Percentiles rank a stretch among this genome's conserved stretches.
These are phyloP conservation scores for Leptomonas pyrrhocoris DNA, from an alignment of 208 protist species.

Conservation along the genomic window DNA sequence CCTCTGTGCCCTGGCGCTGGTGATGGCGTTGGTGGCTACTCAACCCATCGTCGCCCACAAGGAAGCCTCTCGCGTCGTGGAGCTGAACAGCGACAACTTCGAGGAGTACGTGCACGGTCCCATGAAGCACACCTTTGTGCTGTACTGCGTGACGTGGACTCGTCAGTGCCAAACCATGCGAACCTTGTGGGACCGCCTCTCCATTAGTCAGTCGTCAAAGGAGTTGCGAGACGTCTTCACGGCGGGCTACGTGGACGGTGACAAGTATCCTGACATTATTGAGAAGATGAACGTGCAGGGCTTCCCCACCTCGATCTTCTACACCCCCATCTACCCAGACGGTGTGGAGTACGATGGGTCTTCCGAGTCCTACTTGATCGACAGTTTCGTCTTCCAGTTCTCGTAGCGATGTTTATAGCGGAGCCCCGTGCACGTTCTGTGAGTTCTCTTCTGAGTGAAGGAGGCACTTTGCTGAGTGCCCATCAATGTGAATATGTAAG, in stretches of 20 bases:
- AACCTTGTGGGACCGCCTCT: conserved; percentile 66
- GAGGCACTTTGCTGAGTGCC: neutral
- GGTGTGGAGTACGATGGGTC: conserved; percentile 62
- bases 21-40: conserved; percentile 8
- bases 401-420: conserved; percentile 28
- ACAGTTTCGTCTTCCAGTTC: conserved; percentile 87
- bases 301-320: conserved; percentile 68
- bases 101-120: conserved; percentile 58
- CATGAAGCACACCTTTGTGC: conserved; percentile 66
- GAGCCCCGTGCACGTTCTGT: neutral
- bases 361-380: conserved; percentile 48
- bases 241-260: conserved; percentile 65
- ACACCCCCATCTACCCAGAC: conserved; percentile 68
- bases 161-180: conserved; percentile 40
- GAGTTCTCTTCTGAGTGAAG: neutral
- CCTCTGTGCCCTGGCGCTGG: neutral
- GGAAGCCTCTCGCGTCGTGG: conserved; percentile 53
- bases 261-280: conserved; percentile 55
- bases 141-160: conserved; percentile 77
- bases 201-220: conserved; percentile 67
- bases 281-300: conserved; percentile 47
- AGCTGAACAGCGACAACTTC: conserved; percentile 67
- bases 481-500: neutral
- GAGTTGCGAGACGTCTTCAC: conserved; percentile 61
- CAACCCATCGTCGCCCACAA: neutral